phyloP scores from a whole-genome alignment of 2,329 filamentous ascomycete genomes.

The Cytospora leucostoma region DNA sequence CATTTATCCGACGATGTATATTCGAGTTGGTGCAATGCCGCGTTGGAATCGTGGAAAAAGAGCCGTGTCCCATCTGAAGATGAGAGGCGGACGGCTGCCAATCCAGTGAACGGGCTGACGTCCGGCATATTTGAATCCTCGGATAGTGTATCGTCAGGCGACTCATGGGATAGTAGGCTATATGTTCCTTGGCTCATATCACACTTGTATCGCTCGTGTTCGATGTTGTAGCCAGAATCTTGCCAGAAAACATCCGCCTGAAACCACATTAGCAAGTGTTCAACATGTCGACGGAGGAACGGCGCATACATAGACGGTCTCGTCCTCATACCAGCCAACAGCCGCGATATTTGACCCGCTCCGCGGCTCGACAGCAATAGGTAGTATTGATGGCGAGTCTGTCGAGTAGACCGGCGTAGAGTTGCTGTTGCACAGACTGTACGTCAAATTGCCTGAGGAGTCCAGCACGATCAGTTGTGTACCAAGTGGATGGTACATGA shows the following conservation, averaged over 20 bases:
- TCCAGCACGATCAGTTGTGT: conserved; percentile 12
- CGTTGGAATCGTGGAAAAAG: conserved; percentile 12
- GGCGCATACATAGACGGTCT: neutral
- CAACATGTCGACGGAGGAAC: neutral
- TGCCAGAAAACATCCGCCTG: conserved; percentile 15
- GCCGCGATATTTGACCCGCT: conserved; percentile 11
- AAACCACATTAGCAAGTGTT: neutral
- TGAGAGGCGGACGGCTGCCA: conserved; percentile 7
- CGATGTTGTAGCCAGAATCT: neutral
- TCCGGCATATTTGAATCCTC: neutral
- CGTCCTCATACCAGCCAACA: conserved; percentile 3
- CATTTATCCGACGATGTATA: neutral
- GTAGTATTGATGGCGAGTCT: neutral
- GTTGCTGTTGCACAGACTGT: conserved; percentile 14
- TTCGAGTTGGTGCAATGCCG: conserved; percentile 3
- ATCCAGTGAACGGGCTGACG: conserved; percentile 3
- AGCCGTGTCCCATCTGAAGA: conserved; percentile 6
- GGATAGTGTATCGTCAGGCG: conserved; percentile 1
- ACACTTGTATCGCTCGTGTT: conserved; percentile 16
- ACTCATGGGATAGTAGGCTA: neutral
- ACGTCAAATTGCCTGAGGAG: conserved; percentile 5
- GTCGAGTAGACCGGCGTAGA: conserved; percentile 4
- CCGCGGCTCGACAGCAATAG: neutral
- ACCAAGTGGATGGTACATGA: conserved; percentile 7
- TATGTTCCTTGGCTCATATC: conserved; percentile 4